Conservation (phyloP, 2,329 filamentous ascomycete species). For the Hirsutella rhossiliensis region DNA sequence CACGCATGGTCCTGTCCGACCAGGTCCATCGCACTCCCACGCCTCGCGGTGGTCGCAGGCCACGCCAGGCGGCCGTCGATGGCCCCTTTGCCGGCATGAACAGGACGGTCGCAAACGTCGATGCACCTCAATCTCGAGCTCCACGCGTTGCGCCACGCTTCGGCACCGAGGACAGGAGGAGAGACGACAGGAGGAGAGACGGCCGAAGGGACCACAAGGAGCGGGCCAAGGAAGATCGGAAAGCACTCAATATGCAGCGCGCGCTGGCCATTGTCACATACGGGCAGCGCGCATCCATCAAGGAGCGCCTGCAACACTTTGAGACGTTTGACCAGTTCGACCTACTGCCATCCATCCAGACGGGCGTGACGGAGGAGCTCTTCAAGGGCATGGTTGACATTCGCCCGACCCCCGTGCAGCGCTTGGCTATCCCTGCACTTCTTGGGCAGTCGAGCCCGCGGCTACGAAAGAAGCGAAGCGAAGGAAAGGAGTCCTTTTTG, state of each 20-base stretch:
- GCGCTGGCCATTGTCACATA: constrained; percentile 68
- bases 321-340: constrained; percentile 74
- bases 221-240: constrained; percentile 33
- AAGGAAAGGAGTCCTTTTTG: constrained; percentile 47
- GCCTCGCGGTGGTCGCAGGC: constrained; percentile 20
- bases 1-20: constrained; percentile 47
- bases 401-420: constrained; percentile 78
- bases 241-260: constrained; percentile 90
- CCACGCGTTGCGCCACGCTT: constrained; percentile 5
- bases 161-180: background rate
- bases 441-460: constrained; percentile 39
- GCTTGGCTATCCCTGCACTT: constrained; percentile 74
- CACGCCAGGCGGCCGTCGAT: constrained; percentile 24
- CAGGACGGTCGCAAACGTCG: constrained; percentile 32
- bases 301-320: constrained; percentile 48
- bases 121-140: constrained; percentile 9
- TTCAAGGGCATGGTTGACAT: constrained; percentile 64
- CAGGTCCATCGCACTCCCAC: constrained; percentile 31
- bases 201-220: constrained; percentile 18
- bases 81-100: constrained; percentile 47
- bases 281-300: constrained; percentile 42
- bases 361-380: constrained; percentile 60
- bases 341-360: constrained; percentile 58
- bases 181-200: background rate
- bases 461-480: constrained; percentile 18